These are phyloP conservation scores for Melastoma malabathricum DNA, from an alignment of 345 rosid species.

Conservation along the genomic window DNA sequence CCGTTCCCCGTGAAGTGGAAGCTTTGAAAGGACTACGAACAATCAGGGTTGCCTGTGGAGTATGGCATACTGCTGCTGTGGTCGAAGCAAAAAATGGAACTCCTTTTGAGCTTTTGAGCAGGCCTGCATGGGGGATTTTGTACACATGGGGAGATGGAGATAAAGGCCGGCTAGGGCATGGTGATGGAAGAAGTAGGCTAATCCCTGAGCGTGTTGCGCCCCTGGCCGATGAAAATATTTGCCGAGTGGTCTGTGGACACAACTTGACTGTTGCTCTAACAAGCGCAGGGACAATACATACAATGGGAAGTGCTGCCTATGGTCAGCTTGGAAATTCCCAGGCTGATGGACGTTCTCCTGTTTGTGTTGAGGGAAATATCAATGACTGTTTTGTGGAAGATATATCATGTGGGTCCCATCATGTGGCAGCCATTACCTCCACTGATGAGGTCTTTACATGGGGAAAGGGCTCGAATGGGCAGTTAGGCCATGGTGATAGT, in stretches of 20 bases:
- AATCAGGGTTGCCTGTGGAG: slow-evolving; percentile 67
- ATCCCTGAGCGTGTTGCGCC: slow-evolving; percentile 39
- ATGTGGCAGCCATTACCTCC: slow-evolving; percentile 62
- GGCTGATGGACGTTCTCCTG: slow-evolving; percentile 40
- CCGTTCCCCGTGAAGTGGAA: slow-evolving; percentile 66
- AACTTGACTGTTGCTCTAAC: slow-evolving; percentile 62
- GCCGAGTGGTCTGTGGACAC: slow-evolving; percentile 63
- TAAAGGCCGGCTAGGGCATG: slow-evolving; percentile 66
- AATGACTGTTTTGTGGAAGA: slow-evolving; percentile 40
- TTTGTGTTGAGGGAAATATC: slow-evolving; percentile 48
- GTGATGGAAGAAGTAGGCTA: slow-evolving; percentile 48
- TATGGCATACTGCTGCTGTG: slow-evolving; percentile 89
- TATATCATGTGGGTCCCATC: slow-evolving; percentile 72
- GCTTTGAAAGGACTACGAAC: slow-evolving; percentile 40
- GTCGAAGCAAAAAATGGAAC: slow-evolving; percentile 38
- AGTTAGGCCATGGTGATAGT: slow-evolving; percentile 68
- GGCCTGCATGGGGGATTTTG: slow-evolving; percentile 31
- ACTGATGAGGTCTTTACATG: slow-evolving; percentile 63
- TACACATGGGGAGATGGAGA: slow-evolving; percentile 93
- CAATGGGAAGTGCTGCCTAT: slow-evolving; percentile 60
- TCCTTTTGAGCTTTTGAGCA: slow-evolving; percentile 21
- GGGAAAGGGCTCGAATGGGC: slow-evolving; percentile 81
- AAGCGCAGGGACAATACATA: slow-evolving; percentile 51
- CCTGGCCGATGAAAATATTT: slow-evolving; percentile 29
- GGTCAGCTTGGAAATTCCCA: slow-evolving; percentile 70